Base-by-base conservation (phyloP, 306 rosid genomes). In the Pachyrhizus erosus region DNA sequence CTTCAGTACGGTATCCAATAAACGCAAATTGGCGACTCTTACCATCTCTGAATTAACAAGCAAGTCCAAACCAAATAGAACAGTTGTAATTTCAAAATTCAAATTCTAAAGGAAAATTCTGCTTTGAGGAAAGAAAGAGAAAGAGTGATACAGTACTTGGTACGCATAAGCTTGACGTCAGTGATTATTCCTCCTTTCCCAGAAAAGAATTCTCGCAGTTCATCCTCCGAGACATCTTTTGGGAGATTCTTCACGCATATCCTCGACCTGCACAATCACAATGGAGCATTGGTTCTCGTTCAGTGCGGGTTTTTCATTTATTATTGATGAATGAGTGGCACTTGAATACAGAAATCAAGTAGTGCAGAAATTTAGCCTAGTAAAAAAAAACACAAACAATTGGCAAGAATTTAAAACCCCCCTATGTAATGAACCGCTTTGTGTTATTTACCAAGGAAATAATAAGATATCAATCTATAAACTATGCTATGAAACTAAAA, bases 241-340 rank as follows among this genome's bases (percentile, higher is more conserved):
- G 98, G 97, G 62, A 93, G 79, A 86, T 91, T 93, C 86, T 96
- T 96, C 81, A 96, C 99, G 62, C 91, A 88, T 62, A 96, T 88
- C 77, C 98, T 89, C 2, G 99, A 92, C 98, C 98, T 93, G 87
- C 4, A 84, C 83, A 86, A 48, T 79, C 51, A 43, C 62, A 43
- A 57, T 33, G 20, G 4, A 14, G 9, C 69, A 4, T 8, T 45
- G 66, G 55, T 68, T 68, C 14, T 34, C 48, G 70, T 46, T 60
- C 39, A 6, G 3, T 14, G 20, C 20, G 18, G 0, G 24, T 46
- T 37, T 26, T 51, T 7, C 12, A 45, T 43, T 21, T 23, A 3
- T 60, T 71, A 18, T 8, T 46, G 23, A 29, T 45, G 73, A 79
- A 70, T 46, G 15, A 64, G 26, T 43, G 18, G 2, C 64, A 46